phyloP scores from a whole-genome alignment of 177 flowering plant genomes.

The Vitis hybrid region DNA sequence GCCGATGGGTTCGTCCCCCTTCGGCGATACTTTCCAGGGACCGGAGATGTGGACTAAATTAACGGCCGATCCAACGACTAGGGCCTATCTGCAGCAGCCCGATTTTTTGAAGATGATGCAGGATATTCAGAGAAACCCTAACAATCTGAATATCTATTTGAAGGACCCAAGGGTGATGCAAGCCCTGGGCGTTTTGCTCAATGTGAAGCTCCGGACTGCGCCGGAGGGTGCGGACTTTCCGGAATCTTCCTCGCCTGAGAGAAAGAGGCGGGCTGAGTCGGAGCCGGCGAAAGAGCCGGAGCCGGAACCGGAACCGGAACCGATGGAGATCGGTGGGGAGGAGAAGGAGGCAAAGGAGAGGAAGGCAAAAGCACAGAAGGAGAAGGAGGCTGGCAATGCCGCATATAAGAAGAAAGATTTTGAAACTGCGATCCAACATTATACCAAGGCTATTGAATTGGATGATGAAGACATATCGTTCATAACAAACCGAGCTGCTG shows the following conservation, averaged over 20 bases:
- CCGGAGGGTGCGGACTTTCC: constrained; percentile 52
- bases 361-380: constrained; percentile 70
- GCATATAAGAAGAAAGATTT: constrained; percentile 98
- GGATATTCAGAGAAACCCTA: constrained; percentile 92
- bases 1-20: constrained; percentile 33
- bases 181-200: constrained; percentile 74
- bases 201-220: constrained; percentile 48
- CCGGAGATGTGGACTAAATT: constrained; percentile 94
- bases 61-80: constrained; percentile 74
- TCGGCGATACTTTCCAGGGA: constrained; percentile 78
- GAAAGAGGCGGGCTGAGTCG: constrained; percentile 24
- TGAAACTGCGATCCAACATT: constrained; percentile 74
- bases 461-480: constrained; percentile 89
- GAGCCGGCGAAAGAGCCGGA: constrained; percentile 27
- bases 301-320: constrained; percentile 4
- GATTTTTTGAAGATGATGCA: constrained; percentile 87
- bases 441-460: constrained; percentile 72
- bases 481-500: constrained; percentile 89
- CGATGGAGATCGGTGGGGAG: constrained; percentile 25
- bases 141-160: constrained; percentile 64
- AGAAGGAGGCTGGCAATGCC: constrained; percentile 89
- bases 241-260: constrained; percentile 20
- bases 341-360: constrained; percentile 62
- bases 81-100: constrained; percentile 71
- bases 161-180: constrained; percentile 92